phyloP scores from a whole-genome alignment of 129 eudicot genomes.

The Flaveria brownii region DNA sequence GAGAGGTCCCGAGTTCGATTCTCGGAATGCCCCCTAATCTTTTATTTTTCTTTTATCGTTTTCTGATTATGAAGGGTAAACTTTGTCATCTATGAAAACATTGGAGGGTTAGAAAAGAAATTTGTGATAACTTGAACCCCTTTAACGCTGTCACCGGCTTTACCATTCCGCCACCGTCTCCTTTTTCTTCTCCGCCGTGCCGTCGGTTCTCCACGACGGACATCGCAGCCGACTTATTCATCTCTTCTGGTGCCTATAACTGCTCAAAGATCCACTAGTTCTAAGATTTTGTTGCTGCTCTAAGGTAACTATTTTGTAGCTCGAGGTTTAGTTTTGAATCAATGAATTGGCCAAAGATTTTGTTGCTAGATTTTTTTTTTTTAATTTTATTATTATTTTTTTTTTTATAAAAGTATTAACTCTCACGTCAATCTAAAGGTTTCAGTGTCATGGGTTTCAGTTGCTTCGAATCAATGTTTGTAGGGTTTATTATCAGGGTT shows the following conservation, averaged over 20 bases:
- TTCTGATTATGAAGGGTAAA: no score
- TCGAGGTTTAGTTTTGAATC: not conserved
- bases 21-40: constrained; percentile 45
- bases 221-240: no score
- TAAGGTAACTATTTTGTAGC: not conserved
- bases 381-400: no score
- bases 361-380: not conserved
- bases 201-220: no score
- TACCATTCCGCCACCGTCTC: not conserved
- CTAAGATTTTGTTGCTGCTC: not conserved
- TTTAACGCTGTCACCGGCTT: not conserved
- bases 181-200: no score
- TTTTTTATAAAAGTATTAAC: not conserved
- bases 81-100: no score
- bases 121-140: no score
- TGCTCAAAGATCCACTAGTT: not conserved
- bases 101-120: no score
- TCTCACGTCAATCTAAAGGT: no score
- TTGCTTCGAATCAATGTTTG: not conserved
- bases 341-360: not conserved
- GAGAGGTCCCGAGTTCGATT: constrained; percentile 93
- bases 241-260: no score
- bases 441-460: not conserved
- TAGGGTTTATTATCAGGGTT: constrained; percentile 10
- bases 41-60: no score